These are phyloP conservation scores for Harringtonia aguacate DNA, from an alignment of 2,329 filamentous ascomycete species.

Conservation along the genomic window DNA sequence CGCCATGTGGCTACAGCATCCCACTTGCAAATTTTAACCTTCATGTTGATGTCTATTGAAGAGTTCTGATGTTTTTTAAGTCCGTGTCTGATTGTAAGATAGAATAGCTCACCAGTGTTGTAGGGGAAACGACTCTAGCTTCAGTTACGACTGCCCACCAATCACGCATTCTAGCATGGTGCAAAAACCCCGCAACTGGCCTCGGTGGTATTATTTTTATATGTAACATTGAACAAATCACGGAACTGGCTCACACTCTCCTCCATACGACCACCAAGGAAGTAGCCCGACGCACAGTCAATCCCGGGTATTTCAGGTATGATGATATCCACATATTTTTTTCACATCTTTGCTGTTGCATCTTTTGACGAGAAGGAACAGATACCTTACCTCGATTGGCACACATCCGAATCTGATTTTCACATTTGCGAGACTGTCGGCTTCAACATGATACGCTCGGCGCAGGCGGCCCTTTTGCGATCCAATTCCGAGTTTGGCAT, in stretches of 20 bases:
- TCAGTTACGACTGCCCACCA: background rate
- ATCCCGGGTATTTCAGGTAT: too few species aligned
- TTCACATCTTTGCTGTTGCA: too few species aligned
- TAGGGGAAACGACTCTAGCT: too few species aligned
- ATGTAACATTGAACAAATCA: too few species aligned
- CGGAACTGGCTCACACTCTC: too few species aligned
- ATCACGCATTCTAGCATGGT: background rate
- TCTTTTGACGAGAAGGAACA: too few species aligned
- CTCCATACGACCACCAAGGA: too few species aligned
- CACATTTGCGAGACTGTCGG: background rate
- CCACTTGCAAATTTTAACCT: conserved; percentile 90
- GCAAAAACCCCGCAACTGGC: conserved; percentile 7
- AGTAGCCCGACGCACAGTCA: too few species aligned
- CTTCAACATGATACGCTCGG: conserved; percentile 23
- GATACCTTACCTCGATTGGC: too few species aligned
- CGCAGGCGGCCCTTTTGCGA: conserved; percentile 28
- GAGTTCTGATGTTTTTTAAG: background rate
- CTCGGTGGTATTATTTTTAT: background rate
- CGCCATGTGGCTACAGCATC: conserved; percentile 92
- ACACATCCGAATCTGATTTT: background rate
- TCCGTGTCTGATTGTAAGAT: too few species aligned
- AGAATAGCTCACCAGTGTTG: too few species aligned
- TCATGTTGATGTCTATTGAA: conserved; percentile 47
- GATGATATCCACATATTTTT: too few species aligned
- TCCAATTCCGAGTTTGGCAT: conserved; percentile 21